Conservation (phyloP, 768 basidiomycete genomes). For the Cystobasidium ongulense region DNA sequence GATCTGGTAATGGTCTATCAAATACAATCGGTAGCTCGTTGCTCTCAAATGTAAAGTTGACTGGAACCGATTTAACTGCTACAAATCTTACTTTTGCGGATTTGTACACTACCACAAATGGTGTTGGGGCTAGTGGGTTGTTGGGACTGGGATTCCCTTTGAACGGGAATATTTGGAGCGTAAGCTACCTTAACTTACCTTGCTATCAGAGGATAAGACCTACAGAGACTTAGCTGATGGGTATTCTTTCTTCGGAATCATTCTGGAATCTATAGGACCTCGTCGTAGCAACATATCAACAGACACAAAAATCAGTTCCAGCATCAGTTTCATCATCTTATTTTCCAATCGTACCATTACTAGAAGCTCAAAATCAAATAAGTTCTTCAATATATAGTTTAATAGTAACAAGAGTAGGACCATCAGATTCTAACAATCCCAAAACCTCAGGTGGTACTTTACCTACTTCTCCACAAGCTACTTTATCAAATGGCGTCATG, state of each 20-base stretch:
- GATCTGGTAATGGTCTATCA: constrained; percentile 15
- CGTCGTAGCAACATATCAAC: not conserved
- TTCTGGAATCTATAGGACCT: not conserved
- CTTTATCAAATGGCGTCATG: constrained; percentile 11
- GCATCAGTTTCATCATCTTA: not conserved
- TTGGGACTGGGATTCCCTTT: constrained; percentile 25
- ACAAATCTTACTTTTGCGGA: constrained; percentile 24
- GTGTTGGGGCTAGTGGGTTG: constrained; percentile 9
- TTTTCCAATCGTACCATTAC: constrained; percentile 15
- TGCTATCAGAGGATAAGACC: no score
- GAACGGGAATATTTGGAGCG: constrained; percentile 27
- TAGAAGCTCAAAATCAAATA: constrained; percentile 8
- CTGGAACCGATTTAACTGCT: constrained; percentile 1
- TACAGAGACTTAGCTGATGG: no score
- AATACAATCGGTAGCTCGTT: not conserved
- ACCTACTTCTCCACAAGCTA: constrained; percentile 28
- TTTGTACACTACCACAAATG: constrained; percentile 10
- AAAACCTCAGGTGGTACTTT: constrained; percentile 23
- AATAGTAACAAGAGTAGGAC: constrained; percentile 22
- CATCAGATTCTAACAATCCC: constrained; percentile 14
- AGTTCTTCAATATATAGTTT: constrained; percentile 4
- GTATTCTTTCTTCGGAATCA: no score
- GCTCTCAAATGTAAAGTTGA: not conserved
- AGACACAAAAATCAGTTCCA: not conserved
- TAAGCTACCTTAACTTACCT: not conserved